phyloP scores from a whole-genome alignment of 148 eudicot species.

The Persicaria maculosa region DNA sequence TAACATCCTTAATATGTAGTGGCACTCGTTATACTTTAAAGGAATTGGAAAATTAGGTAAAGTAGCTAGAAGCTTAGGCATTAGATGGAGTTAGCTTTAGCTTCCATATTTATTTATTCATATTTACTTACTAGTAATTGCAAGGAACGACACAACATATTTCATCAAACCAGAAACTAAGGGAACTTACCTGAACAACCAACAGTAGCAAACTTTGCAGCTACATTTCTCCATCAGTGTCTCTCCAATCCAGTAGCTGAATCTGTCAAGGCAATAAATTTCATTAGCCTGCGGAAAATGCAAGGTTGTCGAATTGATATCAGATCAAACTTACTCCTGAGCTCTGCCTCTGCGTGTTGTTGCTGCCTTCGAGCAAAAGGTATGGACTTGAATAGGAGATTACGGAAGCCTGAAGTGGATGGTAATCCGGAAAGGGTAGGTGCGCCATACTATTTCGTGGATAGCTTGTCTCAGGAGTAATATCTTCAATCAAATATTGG shows the following conservation, averaged over 20 bases:
- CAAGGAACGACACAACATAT: too few species aligned
- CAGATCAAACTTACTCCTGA: background rate
- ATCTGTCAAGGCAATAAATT: background rate
- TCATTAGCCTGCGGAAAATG: background rate
- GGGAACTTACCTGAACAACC: background rate
- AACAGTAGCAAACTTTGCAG: background rate
- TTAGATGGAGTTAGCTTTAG: too few species aligned
- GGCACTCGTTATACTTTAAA: too few species aligned
- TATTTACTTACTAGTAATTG: too few species aligned
- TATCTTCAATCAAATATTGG: background rate
- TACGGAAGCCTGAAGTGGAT: background rate
- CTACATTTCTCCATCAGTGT: background rate
- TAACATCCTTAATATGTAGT: too few species aligned
- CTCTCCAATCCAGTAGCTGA: conserved; percentile 7
- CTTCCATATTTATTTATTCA: too few species aligned
- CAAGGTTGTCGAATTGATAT: background rate
- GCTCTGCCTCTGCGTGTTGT: background rate
- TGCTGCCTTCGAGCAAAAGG: background rate
- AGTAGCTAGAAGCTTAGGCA: too few species aligned
- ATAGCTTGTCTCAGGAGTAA: background rate
- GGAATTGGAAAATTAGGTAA: too few species aligned
- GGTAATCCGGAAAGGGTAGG: background rate
- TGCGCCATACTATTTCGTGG: background rate
- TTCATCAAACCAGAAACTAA: background rate
- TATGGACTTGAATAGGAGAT: background rate